A percentile compares a stretch with the other conserved stretches of the same genome.
Evolutionary conservation across 2,329 filamentous ascomycete species (phyloP).

Genomic region (Leptographium flavum): DNA sequence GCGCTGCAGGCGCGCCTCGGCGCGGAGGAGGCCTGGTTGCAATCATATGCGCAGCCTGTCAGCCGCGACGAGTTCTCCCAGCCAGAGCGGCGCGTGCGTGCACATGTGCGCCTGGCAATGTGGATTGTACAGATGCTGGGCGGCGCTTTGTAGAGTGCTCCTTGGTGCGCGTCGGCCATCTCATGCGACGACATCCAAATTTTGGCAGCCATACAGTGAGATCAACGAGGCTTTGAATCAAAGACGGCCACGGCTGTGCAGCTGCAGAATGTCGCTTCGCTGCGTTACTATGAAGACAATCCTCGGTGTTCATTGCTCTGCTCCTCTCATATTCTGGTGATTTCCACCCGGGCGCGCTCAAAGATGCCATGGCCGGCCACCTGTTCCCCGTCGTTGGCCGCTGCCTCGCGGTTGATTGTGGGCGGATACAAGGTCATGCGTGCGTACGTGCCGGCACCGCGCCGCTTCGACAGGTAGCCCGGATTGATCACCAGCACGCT

Average conservation of each 20-base stretch:
- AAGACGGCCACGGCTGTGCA: not conserved
- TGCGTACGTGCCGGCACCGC: slow-evolving; percentile 73
- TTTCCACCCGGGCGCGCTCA: slow-evolving; percentile 73
- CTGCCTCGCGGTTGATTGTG: slow-evolving; percentile 31
- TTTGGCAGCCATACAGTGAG: no score
- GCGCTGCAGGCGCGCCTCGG: slow-evolving; percentile 57
- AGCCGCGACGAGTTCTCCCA: slow-evolving; percentile 66
- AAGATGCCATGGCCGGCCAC: slow-evolving; percentile 64
- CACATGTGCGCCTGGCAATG: slow-evolving; percentile 81
- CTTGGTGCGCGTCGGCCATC: no score
- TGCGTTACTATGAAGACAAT: not conserved
- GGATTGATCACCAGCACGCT: slow-evolving; percentile 86
- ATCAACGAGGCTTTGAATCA: not conserved
- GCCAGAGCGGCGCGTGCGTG: slow-evolving; percentile 68
- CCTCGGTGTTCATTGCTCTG: not conserved
- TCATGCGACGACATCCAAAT: no score
- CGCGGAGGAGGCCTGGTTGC: slow-evolving; percentile 67
- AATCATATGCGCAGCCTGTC: slow-evolving; percentile 55
- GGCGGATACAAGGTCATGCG: slow-evolving; percentile 62
- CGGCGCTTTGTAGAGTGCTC: slow-evolving; percentile 58
- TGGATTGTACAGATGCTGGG: slow-evolving; percentile 81
- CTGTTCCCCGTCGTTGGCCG: slow-evolving; percentile 36
- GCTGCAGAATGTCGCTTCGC: no score
- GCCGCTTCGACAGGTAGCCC: slow-evolving; percentile 71
- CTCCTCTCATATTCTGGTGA: slow-evolving; percentile 52